Percentiles rank a stretch among this genome's conserved stretches.
Conservation (phyloP, 169 alveolate genomes). For the Ichthyophthirius multifiliis region DNA sequence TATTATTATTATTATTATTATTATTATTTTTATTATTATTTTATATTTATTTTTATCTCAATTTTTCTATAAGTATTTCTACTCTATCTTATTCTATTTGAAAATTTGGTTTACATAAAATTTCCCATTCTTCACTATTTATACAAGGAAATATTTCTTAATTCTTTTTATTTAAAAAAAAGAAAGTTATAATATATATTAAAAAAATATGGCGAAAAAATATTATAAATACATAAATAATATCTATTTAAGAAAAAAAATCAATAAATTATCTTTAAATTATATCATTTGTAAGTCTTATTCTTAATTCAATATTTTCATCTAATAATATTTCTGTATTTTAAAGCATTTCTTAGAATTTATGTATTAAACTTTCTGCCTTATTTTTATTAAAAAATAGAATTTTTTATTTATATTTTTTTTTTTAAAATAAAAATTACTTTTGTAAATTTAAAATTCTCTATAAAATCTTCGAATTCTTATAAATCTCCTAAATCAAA, state of each 20-base stretch:
- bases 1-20: no score
- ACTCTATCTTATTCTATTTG: not conserved
- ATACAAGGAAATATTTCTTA: not conserved
- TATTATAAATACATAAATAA: not conserved
- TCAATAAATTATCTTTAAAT: not conserved
- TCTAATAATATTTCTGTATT: not conserved
- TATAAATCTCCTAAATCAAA: conserved; percentile 76
- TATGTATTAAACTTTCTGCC: conserved; percentile 7
- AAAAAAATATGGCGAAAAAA: not conserved
- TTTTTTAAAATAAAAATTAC: not conserved
- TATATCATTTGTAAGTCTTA: not conserved
- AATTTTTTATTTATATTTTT: not conserved
- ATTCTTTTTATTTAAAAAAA: no score
- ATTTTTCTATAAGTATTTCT: no score
- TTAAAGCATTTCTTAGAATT: not conserved
- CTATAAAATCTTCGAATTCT: conserved; percentile 82
- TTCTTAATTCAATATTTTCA: not conserved
- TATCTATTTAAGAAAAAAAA: not conserved
- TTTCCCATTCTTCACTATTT: not conserved
- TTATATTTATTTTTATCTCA: no score
- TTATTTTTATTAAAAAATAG: not conserved
- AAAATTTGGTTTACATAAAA: not conserved
- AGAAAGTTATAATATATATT: not conserved
- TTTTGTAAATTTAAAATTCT: conserved; percentile 73
- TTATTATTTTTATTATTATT: no score